phyloP scores from a whole-genome alignment of 495 filamentous ascomycete genomes.

The Aspergillus kassunensis region DNA sequence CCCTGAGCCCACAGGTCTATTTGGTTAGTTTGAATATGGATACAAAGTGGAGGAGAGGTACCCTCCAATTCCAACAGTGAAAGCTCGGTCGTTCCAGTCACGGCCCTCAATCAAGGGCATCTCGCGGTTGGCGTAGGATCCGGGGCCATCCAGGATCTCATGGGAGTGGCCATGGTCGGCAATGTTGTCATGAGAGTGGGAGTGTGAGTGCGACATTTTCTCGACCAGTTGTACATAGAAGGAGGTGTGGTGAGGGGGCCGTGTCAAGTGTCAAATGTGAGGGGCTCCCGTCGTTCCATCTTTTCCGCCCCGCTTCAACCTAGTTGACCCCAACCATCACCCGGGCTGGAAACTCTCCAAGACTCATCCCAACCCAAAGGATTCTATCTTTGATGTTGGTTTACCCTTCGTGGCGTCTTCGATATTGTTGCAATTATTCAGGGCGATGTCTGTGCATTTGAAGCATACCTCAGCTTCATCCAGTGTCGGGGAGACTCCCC shows the following conservation, averaged over 20 bases:
- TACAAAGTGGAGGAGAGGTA: constrained; percentile 30
- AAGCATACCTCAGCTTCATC: background rate
- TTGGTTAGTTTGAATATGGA: background rate
- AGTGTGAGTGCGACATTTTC: constrained; percentile 32
- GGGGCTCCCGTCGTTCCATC: too few species aligned
- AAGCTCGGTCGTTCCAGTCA: constrained; percentile 86
- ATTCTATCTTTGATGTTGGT: background rate
- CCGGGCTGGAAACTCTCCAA: too few species aligned
- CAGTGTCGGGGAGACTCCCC: constrained; percentile 4
- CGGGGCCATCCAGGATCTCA: constrained; percentile 92
- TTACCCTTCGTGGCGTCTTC: background rate
- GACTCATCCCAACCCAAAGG: background rate
- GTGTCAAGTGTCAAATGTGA: too few species aligned
- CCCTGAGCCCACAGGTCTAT: constrained; percentile 90
- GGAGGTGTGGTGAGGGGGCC: background rate
- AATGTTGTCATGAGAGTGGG: constrained; percentile 58
- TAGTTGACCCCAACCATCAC: background rate
- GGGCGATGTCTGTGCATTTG: background rate
- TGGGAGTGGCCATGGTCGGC: constrained; percentile 91
- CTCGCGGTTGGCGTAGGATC: constrained; percentile 85
- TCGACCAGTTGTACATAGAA: background rate
- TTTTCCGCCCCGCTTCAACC: background rate
- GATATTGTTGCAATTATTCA: background rate
- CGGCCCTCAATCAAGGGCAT: constrained; percentile 87
- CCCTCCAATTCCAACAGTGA: constrained; percentile 96